Evolutionary conservation across 768 basidiomycete species (phyloP).

Genomic region (Lactarius sanguifluus): DNA sequence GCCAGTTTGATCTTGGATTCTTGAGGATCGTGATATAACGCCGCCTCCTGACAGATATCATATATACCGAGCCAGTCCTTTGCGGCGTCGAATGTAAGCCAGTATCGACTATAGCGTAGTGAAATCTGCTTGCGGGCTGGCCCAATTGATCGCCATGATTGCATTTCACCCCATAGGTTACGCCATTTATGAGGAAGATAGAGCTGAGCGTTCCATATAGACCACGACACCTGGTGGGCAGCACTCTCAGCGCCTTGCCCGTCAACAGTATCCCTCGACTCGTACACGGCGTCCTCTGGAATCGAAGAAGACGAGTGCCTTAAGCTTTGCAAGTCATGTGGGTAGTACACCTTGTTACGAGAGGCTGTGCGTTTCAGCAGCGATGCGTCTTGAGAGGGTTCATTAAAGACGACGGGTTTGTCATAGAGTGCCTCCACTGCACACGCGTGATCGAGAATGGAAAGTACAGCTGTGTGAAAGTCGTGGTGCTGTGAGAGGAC

Average conservation of each 20-base stretch:
- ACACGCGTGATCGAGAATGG: background rate
- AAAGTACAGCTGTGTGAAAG: background rate
- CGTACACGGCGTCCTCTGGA: background rate
- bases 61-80: slow-evolving; percentile 7
- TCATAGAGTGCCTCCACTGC: no score
- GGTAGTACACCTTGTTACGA: no score
- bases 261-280: background rate
- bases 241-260: background rate
- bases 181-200: background rate
- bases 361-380: no score
- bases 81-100: slow-evolving; percentile 11
- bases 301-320: background rate
- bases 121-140: background rate
- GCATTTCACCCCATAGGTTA: background rate
- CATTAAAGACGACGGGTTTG: no score
- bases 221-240: slow-evolving; percentile 5
- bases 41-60: background rate
- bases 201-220: background rate
- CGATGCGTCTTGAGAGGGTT: no score
- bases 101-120: slow-evolving; percentile 14
- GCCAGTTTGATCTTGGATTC: background rate
- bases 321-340: background rate
- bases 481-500: slow-evolving; percentile 18
- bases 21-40: background rate
- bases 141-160: slow-evolving; percentile 9